Percentiles rank a stretch among this genome's conserved stretches.
Conservation (phyloP, 768 basidiomycete genomes). For the Lentinus brumalis region DNA sequence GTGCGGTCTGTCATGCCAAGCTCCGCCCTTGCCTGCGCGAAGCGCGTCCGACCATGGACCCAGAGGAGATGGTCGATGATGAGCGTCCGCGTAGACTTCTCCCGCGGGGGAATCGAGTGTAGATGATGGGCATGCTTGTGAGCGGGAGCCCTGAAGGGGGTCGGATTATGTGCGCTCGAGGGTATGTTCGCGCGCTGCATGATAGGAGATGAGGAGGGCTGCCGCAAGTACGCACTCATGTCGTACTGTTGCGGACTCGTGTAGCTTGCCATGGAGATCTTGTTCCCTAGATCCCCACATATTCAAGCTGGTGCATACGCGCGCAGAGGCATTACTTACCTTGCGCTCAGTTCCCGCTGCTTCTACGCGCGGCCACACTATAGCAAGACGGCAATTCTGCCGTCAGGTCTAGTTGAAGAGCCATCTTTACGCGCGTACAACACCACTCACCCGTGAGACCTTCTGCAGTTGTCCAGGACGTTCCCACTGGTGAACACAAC, state of each 20-base stretch:
- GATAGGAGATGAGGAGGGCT: slow-evolving; percentile 25
- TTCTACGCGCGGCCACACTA: too few relatives aligned
- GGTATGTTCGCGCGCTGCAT: slow-evolving; percentile 24
- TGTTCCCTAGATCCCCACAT: neutral
- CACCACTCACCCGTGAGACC: too few relatives aligned
- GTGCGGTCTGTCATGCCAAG: slow-evolving; percentile 85
- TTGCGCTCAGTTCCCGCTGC: neutral
- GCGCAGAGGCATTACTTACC: neutral
- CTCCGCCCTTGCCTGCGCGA: slow-evolving; percentile 82
- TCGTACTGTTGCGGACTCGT: slow-evolving; percentile 15
- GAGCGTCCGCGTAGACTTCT: slow-evolving; percentile 86
- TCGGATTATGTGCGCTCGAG: slow-evolving; percentile 15
- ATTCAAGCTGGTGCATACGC: neutral
- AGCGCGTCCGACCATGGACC: slow-evolving; percentile 80
- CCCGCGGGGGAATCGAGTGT: slow-evolving; percentile 82
- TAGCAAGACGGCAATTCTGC: too few relatives aligned
- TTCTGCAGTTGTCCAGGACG: too few relatives aligned
- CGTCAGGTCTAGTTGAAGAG: too few relatives aligned
- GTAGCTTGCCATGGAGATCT: slow-evolving; percentile 16
- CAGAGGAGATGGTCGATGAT: slow-evolving; percentile 89
- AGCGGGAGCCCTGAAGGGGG: slow-evolving; percentile 67
- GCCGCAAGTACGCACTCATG: slow-evolving; percentile 19
- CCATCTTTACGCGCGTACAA: too few relatives aligned
- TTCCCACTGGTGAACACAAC: too few relatives aligned
- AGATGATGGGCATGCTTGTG: slow-evolving; percentile 89